Evolutionary conservation across 208 protist genomes (phyloP).

Genomic region (Acanthamoeba divionensis): DNA sequence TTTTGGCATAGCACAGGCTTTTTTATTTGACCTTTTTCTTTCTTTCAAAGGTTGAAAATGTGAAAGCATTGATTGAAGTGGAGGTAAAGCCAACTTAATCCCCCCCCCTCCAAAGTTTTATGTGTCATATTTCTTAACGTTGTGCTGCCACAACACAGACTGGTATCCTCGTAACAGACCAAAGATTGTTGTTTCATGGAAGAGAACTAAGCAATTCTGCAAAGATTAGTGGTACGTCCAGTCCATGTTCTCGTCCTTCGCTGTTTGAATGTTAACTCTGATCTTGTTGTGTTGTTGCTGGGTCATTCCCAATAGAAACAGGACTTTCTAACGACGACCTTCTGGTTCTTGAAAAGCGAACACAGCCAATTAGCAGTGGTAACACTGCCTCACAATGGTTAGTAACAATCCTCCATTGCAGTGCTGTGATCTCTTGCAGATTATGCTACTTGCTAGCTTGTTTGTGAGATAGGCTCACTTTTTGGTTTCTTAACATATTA

Average conservation of each 20-base stretch:
- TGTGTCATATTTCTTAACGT: not conserved
- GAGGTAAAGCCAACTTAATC: not conserved
- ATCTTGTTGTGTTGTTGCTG: not conserved
- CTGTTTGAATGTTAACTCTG: not conserved
- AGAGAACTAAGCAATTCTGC: not conserved
- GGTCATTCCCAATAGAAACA: too few species aligned
- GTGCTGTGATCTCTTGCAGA: not conserved
- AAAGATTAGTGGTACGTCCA: not conserved
- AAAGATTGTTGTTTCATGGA: not conserved
- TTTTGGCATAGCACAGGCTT: too few species aligned
- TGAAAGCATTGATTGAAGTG: conserved; percentile 34
- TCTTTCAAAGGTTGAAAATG: not conserved
- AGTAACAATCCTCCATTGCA: not conserved
- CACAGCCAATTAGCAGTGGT: not conserved
- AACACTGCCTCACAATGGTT: not conserved
- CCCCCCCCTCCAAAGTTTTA: not conserved
- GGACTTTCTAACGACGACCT: too few species aligned
- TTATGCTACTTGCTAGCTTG: not conserved
- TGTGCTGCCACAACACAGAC: conserved; percentile 3
- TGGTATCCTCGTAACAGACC: not conserved
- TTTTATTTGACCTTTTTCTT: too few species aligned
- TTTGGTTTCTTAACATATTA: not conserved
- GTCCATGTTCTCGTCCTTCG: not conserved
- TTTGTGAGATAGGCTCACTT: not conserved
- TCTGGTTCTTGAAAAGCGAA: not conserved